Percentiles rank a stretch among this genome's conserved stretches.
Conservation (phyloP, 2,329 filamentous ascomycete species). For the Fusarium hostae region DNA sequence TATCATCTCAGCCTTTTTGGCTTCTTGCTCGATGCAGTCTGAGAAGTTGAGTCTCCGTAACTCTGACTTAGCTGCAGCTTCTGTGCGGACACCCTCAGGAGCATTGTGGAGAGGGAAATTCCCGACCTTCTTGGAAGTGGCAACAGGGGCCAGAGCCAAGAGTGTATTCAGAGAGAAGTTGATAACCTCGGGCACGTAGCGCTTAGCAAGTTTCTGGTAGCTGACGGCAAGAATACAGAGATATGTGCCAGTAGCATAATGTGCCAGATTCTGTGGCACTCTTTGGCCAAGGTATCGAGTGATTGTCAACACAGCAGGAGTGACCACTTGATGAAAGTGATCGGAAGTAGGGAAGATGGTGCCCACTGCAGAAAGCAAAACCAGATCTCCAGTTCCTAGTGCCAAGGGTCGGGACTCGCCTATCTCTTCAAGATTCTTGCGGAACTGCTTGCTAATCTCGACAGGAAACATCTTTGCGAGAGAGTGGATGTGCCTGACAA, state of each 20-base stretch:
- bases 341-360: conserved; percentile 94
- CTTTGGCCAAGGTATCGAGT: conserved; percentile 84
- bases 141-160: conserved; percentile 69
- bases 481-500: conserved; percentile 92
- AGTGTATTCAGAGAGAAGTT: conserved; percentile 84
- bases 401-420: conserved; percentile 59
- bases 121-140: conserved; percentile 59
- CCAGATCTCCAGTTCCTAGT: conserved; percentile 75
- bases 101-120: conserved; percentile 72
- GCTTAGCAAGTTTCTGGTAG: conserved; percentile 84
- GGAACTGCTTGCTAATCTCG: conserved; percentile 81
- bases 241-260: conserved; percentile 80
- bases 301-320: conserved; percentile 88
- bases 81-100: conserved; percentile 61
- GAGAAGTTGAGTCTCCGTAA: conserved; percentile 67
- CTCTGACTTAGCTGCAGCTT: conserved; percentile 52
- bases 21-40: conserved; percentile 61
- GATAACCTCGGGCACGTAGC: conserved; percentile 89
- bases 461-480: conserved; percentile 86
- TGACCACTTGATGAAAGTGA: conserved; percentile 95
- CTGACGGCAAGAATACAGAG: conserved; percentile 81
- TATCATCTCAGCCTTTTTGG: conserved; percentile 49
- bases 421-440: conserved; percentile 74
- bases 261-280: conserved; percentile 70
- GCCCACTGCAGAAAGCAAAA: conserved; percentile 84